Evolutionary conservation across 176 grass and related monocot species (phyloP).

Genomic region (Urochloa ruziziensis): DNA sequence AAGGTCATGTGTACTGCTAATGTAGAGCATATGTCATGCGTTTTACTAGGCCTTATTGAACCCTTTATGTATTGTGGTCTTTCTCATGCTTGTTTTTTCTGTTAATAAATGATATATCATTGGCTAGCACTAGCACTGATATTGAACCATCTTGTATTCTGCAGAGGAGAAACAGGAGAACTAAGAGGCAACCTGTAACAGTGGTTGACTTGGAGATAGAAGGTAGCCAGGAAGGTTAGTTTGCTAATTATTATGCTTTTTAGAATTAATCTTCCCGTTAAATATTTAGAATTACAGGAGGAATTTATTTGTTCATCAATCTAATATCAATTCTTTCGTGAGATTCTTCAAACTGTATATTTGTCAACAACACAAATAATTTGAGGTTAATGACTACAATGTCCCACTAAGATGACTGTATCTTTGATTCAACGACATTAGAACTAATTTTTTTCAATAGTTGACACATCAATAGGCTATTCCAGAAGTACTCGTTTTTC

Average conservation of each 20-base stretch:
- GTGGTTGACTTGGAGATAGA: conserved; percentile 46
- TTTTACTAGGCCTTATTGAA: not conserved
- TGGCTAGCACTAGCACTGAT: not conserved
- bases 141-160: conserved; percentile 3
- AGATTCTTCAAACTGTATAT: not conserved
- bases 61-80: not conserved
- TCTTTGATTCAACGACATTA: not conserved
- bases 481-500: not conserved
- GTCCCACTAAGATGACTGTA: conserved; percentile 4
- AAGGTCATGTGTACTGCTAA: not conserved
- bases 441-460: not conserved
- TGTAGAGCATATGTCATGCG: not conserved
- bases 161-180: conserved; percentile 46
- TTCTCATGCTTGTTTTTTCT: not conserved
- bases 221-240: conserved; percentile 33
- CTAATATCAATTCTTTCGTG: not conserved
- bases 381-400: not conserved
- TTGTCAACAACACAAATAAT: not conserved
- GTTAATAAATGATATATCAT: not conserved
- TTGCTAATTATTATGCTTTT: not conserved
- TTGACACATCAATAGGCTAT: not conserved
- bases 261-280: not conserved
- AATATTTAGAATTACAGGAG: not conserved
- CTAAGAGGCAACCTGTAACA: conserved; percentile 6
- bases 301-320: conserved; percentile 11